These are phyloP conservation scores for Aspergillus persii DNA, from an alignment of 2,329 filamentous ascomycete species.

Conservation along the genomic window DNA sequence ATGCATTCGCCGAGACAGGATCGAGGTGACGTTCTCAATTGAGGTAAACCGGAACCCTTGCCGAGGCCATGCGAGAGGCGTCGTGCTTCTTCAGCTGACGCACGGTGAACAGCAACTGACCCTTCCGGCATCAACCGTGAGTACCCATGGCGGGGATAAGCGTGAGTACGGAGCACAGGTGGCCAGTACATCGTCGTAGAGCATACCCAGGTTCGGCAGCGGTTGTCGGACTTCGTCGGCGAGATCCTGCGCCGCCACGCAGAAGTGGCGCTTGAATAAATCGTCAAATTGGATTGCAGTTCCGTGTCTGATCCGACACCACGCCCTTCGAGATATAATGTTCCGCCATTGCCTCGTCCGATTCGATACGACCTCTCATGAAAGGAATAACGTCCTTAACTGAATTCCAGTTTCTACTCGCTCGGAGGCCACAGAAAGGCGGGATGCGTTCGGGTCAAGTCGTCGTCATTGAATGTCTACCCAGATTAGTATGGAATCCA, in stretches of 20 bases:
- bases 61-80: conserved; percentile 62
- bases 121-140: conserved; percentile 54
- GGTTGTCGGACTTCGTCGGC: conserved; percentile 64
- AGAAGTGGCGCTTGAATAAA: conserved; percentile 80
- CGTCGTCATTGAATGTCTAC: conserved; percentile 63
- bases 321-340: conserved; percentile 47
- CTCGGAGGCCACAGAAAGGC: conserved; percentile 83
- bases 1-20: conserved; percentile 71
- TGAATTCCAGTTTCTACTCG: conserved; percentile 72
- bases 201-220: conserved; percentile 62
- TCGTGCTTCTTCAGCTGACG: conserved; percentile 61
- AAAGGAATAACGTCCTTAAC: conserved; percentile 66
- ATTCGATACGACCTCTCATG: conserved; percentile 70
- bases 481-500: neutral
- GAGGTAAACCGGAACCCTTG: conserved; percentile 76
- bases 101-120: conserved; percentile 78
- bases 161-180: conserved; percentile 53
- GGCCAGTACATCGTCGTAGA: conserved; percentile 73
- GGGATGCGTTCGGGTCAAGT: conserved; percentile 72
- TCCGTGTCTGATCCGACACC: conserved; percentile 46
- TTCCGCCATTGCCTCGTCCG: conserved; percentile 47
- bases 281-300: conserved; percentile 65
- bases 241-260: conserved; percentile 71
- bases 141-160: conserved; percentile 26
- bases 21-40: conserved; percentile 64